Evolutionary conservation across 1,139 yeast species (phyloP).

Genomic region (Suhomyces chickasaworum): DNA sequence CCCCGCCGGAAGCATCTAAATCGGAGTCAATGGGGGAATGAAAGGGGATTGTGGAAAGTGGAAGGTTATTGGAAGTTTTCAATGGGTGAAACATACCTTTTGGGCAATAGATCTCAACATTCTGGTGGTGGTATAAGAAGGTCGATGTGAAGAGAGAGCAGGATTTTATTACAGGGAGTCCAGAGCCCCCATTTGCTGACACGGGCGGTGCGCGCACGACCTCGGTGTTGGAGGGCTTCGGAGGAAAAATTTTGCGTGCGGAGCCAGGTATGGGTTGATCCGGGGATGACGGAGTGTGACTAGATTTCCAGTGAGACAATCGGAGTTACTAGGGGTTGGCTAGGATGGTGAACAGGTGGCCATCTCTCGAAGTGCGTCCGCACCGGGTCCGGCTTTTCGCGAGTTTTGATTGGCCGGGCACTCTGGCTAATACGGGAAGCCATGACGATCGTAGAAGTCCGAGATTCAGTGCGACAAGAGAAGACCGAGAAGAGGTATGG

Average conservation of each 20-base stretch:
- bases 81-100: conserved; percentile 25
- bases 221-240: conserved; percentile 5
- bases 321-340: neutral
- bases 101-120: conserved; percentile 33
- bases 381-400: conserved; percentile 11
- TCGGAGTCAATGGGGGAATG: neutral
- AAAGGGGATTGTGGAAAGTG: neutral
- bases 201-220: conserved; percentile 12
- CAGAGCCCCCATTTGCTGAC: conserved; percentile 11
- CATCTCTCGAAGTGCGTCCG: conserved; percentile 5
- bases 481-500: neutral
- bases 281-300: neutral
- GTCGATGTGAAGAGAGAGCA: conserved; percentile 12
- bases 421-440: conserved; percentile 4
- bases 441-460: conserved; percentile 2
- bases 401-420: conserved; percentile 10
- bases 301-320: neutral
- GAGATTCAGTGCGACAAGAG: conserved; percentile 1
- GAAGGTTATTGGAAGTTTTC: neutral
- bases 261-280: neutral
- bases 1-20: neutral
- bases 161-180: conserved; percentile 13
- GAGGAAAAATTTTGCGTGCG: conserved; percentile 11
- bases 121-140: conserved; percentile 10
- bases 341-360: neutral